Evolutionary conservation across 192 early-diverging fungal genomes (phyloP), one percentile per base, ranked within the genome.

Genomic region (Entrophospora sp.): DNA sequence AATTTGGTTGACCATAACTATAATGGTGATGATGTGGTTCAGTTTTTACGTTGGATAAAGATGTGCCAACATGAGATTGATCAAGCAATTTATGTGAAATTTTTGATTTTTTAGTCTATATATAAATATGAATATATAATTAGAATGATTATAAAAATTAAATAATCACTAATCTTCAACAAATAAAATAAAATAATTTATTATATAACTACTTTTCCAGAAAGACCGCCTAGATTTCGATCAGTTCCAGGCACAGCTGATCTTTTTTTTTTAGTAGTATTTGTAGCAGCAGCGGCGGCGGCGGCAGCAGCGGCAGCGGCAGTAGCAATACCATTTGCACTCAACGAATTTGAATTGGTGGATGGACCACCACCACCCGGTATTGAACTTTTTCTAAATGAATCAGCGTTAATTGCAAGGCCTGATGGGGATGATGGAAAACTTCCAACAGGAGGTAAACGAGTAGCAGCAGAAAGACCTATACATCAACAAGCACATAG

Each of bases 371-470:
- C 57, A 25, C 56, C 14, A n/a, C n/a, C n/a, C n/a, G n/a, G n/a
- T n/a, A n/a, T n/a, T 28, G 60, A 42, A 42, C 13, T 20, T 16
- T 66, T 65, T 18, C 55, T 52, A 45, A 35, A 66, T 43, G 25
- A 2, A 32, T 65, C 69, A 32, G 27, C 38, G 37, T n/a, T 13
- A 13, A 30, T 28, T n/a, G 30, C 25, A 25, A 20, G 0, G 64
- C 32, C 16, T 63, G 60, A 10, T 68, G 71, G 16, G 66, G 67
- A 30, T 5, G 79, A 74, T 1, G 74, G 72, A 66, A 84, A 84
- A 70, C 80, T 82, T 28, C 82, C 82, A 30, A 84, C 76, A 12
- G 82, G 78, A 16, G 82, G 80, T 57, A 84, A 52, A 3, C 80
- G n/a, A n/a, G n/a, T 81, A 3, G 64, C 60, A 10, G 68, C 59